A percentile compares a stretch with the other conserved stretches of the same genome.
These are phyloP conservation scores for Syncephalastrum monosporum DNA, from an alignment of 371 early-diverging fungal species.

Conservation along the genomic window DNA sequence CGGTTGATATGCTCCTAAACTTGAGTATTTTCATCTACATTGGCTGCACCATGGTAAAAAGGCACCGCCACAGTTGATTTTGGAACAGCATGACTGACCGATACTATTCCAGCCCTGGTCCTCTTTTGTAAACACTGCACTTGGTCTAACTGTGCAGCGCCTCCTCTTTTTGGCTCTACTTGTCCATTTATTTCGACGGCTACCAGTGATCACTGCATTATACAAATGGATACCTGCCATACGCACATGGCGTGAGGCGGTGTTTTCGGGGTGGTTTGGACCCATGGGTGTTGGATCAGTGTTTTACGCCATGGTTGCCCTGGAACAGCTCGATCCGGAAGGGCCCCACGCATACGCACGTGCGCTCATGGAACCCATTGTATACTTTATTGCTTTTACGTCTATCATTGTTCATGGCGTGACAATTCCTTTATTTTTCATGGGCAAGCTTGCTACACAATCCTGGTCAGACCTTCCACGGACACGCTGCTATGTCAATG, in stretches of 20 bases:
- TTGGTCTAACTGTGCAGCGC: slow-evolving; percentile 52
- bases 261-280: slow-evolving; percentile 95
- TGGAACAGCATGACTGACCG: not conserved
- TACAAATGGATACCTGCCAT: slow-evolving; percentile 71
- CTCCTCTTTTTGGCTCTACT: slow-evolving; percentile 58
- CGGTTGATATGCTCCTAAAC: slow-evolving; percentile 85
- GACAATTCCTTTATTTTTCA: slow-evolving; percentile 58
- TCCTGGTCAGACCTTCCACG: too few species aligned
- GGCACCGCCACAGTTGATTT: not conserved
- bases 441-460: too few species aligned
- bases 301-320: slow-evolving; percentile 65
- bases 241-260: slow-evolving; percentile 66
- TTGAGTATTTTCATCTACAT: slow-evolving; percentile 88
- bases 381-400: slow-evolving; percentile 67
- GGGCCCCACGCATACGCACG: slow-evolving; percentile 20
- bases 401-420: slow-evolving; percentile 78
- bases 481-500: too few species aligned
- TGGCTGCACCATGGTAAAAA: slow-evolving; percentile 70
- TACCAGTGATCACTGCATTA: slow-evolving; percentile 69
- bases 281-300: slow-evolving; percentile 89
- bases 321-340: slow-evolving; percentile 22
- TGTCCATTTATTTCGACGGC: slow-evolving; percentile 77
- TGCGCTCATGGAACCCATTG: slow-evolving; percentile 56
- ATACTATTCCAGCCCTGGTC: slow-evolving; percentile 59
- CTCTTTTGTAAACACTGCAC: slow-evolving; percentile 41